These are phyloP conservation scores for Penicillium verhagenii DNA, from an alignment of 495 filamentous ascomycete genomes.

Conservation along the genomic window DNA sequence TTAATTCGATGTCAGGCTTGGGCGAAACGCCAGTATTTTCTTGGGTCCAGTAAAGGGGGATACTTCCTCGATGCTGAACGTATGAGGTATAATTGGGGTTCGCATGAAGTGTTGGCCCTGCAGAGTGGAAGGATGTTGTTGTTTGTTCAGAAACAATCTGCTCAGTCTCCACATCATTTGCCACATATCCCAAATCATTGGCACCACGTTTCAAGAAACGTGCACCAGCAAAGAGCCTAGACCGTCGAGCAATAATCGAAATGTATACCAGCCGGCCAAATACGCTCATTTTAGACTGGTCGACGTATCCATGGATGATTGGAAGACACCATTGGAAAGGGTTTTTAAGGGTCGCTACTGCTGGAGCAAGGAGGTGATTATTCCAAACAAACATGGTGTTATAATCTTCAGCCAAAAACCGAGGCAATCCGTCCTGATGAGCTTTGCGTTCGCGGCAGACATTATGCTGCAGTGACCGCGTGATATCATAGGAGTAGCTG, in stretches of 20 bases:
- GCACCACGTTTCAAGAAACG: slow-evolving; percentile 92
- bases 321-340: slow-evolving; percentile 95
- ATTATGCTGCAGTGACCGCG: slow-evolving; percentile 87
- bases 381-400: slow-evolving; percentile 99
- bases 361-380: slow-evolving; percentile 79
- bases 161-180: slow-evolving; percentile 99
- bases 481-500: slow-evolving; percentile 97
- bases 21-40: slow-evolving; percentile 94
- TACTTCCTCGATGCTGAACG: slow-evolving; percentile 94
- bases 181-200: slow-evolving; percentile 94
- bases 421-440: slow-evolving; percentile 59
- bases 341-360: slow-evolving; percentile 64
- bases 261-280: slow-evolving; percentile 87
- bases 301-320: slow-evolving; percentile 93
- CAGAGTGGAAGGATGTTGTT: slow-evolving; percentile 93
- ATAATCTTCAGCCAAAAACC: slow-evolving; percentile 61
- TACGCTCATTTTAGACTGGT: slow-evolving; percentile 80
- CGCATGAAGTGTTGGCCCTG: slow-evolving; percentile 78
- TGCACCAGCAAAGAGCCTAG: slow-evolving; percentile 90
- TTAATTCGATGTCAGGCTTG: slow-evolving; percentile 92
- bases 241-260: slow-evolving; percentile 88
- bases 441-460: slow-evolving; percentile 76
- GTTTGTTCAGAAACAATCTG: slow-evolving; percentile 94
- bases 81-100: slow-evolving; percentile 94
- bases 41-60: slow-evolving; percentile 96